Conservation (phyloP, 345 rosid genomes). For the Populus nigra region DNA sequence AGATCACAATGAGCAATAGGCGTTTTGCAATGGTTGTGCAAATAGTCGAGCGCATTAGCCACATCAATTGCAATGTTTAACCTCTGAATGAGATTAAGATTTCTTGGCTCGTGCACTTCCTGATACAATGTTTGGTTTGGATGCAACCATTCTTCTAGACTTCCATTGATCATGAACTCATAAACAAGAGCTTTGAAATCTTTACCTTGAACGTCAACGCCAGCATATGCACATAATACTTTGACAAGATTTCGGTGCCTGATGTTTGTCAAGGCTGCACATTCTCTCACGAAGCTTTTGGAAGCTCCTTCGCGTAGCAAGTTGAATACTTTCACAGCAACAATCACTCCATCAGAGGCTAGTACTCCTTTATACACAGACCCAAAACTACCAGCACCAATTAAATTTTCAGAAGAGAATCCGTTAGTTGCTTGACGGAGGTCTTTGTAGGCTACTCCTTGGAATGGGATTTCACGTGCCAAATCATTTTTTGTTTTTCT, state of each 20-base stretch:
- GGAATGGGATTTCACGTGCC: background rate
- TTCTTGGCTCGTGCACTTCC: background rate
- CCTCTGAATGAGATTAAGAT: too few relatives aligned
- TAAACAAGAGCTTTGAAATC: background rate
- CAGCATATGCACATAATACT: background rate
- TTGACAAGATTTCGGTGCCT: background rate
- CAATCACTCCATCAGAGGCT: too few relatives aligned
- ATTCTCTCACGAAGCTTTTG: background rate
- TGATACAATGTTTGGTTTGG: background rate
- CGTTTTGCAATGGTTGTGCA: too few relatives aligned
- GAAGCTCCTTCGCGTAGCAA: too few relatives aligned
- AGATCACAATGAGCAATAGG: too few relatives aligned
- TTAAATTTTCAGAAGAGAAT: background rate
- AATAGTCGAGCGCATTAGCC: too few relatives aligned
- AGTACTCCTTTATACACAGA: too few relatives aligned
- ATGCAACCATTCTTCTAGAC: slow-evolving; percentile 11
- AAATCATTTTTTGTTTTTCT: background rate
- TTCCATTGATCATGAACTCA: slow-evolving; percentile 1
- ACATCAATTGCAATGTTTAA: too few relatives aligned
- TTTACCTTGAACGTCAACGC: background rate
- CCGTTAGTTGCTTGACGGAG: background rate
- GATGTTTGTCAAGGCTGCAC: too few relatives aligned
- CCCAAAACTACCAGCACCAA: background rate
- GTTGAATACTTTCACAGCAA: too few relatives aligned
- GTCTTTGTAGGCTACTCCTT: background rate